These are phyloP conservation scores for Tritrichomonas musculus DNA, from an alignment of 208 protist genomes.

Conservation along the genomic window DNA sequence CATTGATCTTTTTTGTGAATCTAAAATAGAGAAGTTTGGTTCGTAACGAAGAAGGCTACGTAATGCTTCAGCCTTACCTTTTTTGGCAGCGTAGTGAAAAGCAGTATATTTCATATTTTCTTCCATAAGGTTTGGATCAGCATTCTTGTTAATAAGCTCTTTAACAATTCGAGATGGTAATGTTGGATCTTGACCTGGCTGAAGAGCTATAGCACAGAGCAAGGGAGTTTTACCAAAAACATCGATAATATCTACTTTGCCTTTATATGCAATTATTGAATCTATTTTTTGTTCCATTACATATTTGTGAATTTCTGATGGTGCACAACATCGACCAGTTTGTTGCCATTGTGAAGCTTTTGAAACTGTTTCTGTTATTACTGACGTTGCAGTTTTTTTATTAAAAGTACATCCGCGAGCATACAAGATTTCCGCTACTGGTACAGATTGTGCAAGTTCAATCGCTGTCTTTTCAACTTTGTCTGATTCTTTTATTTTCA, in stretches of 20 bases:
- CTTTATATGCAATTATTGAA: background rate
- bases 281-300: background rate
- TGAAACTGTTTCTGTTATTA: too few species aligned
- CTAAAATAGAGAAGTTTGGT: background rate
- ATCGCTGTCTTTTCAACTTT: background rate
- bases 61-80: background rate
- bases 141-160: background rate
- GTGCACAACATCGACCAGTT: background rate
- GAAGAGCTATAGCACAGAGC: background rate
- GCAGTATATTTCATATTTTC: background rate
- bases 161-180: background rate
- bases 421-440: background rate
- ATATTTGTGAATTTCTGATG: background rate
- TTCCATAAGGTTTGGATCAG: background rate
- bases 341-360: background rate
- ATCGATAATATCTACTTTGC: background rate
- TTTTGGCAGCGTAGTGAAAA: background rate
- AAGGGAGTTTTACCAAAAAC: background rate
- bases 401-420: background rate
- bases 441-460: background rate
- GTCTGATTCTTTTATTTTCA: background rate
- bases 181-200: background rate
- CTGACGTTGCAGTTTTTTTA: background rate
- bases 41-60: background rate
- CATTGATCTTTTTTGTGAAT: background rate